These are phyloP conservation scores for Alternaria sp. DNA, from an alignment of 2,329 filamentous ascomycete species.

Conservation along the genomic window DNA sequence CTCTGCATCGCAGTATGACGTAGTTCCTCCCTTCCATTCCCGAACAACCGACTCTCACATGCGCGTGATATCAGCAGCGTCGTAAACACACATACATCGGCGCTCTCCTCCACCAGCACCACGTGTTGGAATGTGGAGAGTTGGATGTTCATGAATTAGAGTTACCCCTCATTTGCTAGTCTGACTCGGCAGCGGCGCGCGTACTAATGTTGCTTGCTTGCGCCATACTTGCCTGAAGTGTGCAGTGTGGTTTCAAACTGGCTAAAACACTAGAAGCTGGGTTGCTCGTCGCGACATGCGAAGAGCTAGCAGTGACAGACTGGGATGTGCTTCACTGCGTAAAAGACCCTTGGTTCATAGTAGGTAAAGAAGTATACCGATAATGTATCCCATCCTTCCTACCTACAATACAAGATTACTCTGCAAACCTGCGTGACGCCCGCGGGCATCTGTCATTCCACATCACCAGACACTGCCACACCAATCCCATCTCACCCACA, in stretches of 20 bases:
- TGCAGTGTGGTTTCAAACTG: not conserved
- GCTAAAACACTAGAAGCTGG: not conserved
- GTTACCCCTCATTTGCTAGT: not conserved
- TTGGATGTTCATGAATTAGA: too few species aligned
- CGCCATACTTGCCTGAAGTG: constrained; percentile 3
- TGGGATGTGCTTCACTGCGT: not conserved
- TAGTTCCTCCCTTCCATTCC: not conserved
- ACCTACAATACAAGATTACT: too few species aligned
- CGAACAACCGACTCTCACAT: not conserved
- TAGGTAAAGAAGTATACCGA: not conserved
- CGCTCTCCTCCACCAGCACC: not conserved
- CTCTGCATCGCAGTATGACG: constrained; percentile 1
- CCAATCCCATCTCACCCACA: not conserved
- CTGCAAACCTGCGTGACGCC: too few species aligned
- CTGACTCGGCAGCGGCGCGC: not conserved
- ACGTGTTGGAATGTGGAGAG: not conserved
- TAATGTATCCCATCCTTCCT: too few species aligned
- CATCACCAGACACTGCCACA: not conserved
- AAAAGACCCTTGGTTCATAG: not conserved
- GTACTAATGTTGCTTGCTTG: not conserved
- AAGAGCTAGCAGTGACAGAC: not conserved
- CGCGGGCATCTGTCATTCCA: too few species aligned
- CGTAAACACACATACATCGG: not conserved
- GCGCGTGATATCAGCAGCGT: not conserved
- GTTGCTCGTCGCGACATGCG: not conserved